These are phyloP conservation scores for Domatiomyces globalis DNA, from an alignment of 2,329 filamentous ascomycete genomes.

Conservation along the genomic window DNA sequence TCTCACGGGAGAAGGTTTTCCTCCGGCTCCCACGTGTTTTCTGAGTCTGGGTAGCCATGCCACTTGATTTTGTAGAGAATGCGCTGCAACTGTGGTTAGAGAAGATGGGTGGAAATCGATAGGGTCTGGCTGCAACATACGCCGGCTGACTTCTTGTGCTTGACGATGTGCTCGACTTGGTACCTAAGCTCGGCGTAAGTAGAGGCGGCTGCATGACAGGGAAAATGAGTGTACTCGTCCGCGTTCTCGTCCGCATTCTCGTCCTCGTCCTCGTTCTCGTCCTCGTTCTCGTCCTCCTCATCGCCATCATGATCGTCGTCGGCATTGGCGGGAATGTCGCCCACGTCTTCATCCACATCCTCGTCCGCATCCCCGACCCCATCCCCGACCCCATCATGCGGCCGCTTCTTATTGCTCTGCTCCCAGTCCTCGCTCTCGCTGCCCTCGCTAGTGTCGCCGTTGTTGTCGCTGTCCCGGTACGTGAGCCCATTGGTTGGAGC, in stretches of 20 bases:
- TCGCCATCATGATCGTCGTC: slow-evolving; percentile 8
- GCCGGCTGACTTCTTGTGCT: slow-evolving; percentile 25
- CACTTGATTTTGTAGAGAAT: slow-evolving; percentile 33
- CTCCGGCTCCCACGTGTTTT: slow-evolving; percentile 34
- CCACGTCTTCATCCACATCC: background rate
- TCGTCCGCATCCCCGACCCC: background rate
- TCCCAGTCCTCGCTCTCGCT: background rate
- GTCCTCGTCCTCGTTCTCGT: slow-evolving; percentile 17
- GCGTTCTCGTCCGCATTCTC: slow-evolving; percentile 21
- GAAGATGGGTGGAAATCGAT: slow-evolving; percentile 4
- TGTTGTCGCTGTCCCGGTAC: no score
- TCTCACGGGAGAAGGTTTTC: slow-evolving; percentile 28
- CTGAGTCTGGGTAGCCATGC: slow-evolving; percentile 32
- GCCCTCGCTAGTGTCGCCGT: background rate
- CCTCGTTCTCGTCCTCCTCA: slow-evolving; percentile 17
- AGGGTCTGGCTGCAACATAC: slow-evolving; percentile 18
- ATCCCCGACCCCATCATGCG: background rate
- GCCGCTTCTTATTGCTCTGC: background rate
- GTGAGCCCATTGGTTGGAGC: background rate
- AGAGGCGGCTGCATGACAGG: slow-evolving; percentile 6
- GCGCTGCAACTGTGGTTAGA: slow-evolving; percentile 4
- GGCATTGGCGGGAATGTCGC: slow-evolving; percentile 1
- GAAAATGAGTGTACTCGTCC: slow-evolving; percentile 24
- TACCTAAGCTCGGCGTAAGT: slow-evolving; percentile 20
- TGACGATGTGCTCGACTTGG: slow-evolving; percentile 28